phyloP scores from a whole-genome alignment of 2,329 filamentous ascomycete species.

The Ambrosiella beaveri region DNA sequence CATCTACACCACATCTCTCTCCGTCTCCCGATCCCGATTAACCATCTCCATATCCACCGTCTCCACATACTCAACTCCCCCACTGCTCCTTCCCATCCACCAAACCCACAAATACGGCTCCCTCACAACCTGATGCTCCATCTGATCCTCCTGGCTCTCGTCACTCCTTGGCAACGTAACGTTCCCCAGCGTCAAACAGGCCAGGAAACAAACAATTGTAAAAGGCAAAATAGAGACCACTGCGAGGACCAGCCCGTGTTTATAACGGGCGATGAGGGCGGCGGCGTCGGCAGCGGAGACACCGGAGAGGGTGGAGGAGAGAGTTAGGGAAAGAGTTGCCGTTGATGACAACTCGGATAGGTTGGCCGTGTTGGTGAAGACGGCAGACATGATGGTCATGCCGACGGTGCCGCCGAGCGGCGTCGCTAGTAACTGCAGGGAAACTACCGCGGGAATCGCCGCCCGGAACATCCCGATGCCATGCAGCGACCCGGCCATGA shows the following conservation, averaged over 20 bases:
- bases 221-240: constrained; percentile 3
- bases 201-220: not conserved
- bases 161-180: not conserved
- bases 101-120: constrained; percentile 2
- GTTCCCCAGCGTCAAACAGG: not conserved
- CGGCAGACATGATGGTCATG: constrained; percentile 49
- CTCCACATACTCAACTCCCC: not conserved
- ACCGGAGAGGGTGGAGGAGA: not conserved
- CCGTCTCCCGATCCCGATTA: not conserved
- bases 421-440: constrained; percentile 39
- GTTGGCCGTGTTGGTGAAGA: constrained; percentile 43
- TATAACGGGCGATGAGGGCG: not conserved
- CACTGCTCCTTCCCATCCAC: not conserved
- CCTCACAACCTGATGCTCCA: constrained; percentile 1
- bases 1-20: not conserved
- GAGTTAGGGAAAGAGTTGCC: not conserved
- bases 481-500: constrained; percentile 47
- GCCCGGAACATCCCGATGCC: constrained; percentile 43
- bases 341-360: constrained; percentile 14
- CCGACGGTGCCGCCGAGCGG: constrained; percentile 48
- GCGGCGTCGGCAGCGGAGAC: not conserved
- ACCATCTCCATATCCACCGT: not conserved
- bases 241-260: constrained; percentile 1
- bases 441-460: constrained; percentile 40
- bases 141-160: constrained; percentile 2